Percentiles rank a stretch among this genome's conserved stretches.
These are phyloP conservation scores for Cantharellus anzutake DNA, from an alignment of 768 basidiomycete species.

Conservation along the genomic window DNA sequence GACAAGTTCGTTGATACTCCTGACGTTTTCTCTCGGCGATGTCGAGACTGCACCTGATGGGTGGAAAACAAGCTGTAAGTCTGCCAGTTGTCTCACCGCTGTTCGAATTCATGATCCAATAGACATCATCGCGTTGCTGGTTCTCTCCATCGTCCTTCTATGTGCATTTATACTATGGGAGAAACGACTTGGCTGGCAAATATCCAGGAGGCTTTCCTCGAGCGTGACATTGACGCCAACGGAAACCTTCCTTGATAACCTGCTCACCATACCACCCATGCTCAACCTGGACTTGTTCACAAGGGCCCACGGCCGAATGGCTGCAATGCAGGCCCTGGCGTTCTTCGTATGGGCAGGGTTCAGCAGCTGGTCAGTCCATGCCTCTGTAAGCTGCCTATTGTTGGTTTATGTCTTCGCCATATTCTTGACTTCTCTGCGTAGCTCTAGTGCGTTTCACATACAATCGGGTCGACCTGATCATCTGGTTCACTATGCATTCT, in stretches of 20 bases:
- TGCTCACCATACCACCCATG: conserved; percentile 21
- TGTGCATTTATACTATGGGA: conserved; percentile 48
- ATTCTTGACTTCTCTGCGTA: not conserved
- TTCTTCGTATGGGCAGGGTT: conserved; percentile 34
- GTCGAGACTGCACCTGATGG: conserved; percentile 37
- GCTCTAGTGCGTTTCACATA: conserved; percentile 1
- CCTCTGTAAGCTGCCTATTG: conserved; percentile 17
- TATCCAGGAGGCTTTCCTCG: not conserved
- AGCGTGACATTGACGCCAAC: not conserved
- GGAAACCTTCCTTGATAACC: not conserved
- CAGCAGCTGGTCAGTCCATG: conserved; percentile 30
- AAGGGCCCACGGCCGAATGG: conserved; percentile 40
- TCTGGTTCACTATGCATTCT: not conserved
- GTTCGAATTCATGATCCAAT: conserved; percentile 1
- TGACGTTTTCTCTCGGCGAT: conserved; percentile 57
- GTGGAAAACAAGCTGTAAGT: conserved; percentile 41
- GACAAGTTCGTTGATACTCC: conserved; percentile 44
- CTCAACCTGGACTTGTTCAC: conserved; percentile 46
- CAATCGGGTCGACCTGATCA: not conserved
- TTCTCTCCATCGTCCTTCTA: conserved; percentile 39
- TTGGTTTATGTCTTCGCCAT: not conserved
- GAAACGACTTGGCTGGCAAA: conserved; percentile 21
- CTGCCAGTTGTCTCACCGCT: conserved; percentile 4
- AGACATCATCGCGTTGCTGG: conserved; percentile 56
- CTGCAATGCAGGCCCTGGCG: conserved; percentile 41